Conservation (phyloP, 2,329 filamentous ascomycete genomes). For the Penicillium sp. region DNA sequence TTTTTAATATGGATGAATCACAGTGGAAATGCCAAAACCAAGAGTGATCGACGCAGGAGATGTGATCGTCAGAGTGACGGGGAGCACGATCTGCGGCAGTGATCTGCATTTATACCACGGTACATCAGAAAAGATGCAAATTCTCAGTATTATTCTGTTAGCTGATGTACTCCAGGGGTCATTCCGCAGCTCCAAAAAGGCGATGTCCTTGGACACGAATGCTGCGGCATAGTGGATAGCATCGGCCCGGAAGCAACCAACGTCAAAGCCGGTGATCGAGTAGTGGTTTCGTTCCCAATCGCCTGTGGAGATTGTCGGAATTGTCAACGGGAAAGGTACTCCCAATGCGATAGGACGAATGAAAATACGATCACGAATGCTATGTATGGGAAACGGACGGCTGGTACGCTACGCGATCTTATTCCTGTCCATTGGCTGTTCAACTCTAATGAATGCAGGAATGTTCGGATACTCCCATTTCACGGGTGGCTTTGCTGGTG, state of each 20-base stretch:
- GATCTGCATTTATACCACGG: conserved; percentile 51
- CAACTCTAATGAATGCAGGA: conserved; percentile 24
- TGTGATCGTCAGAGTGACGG: conserved; percentile 73
- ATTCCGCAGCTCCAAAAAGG: conserved; percentile 57
- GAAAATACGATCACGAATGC: conserved; percentile 62
- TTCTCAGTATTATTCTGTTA: background rate
- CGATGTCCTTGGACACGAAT: conserved; percentile 61
- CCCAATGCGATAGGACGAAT: conserved; percentile 75
- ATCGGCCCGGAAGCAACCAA: conserved; percentile 53
- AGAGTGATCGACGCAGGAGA: conserved; percentile 66
- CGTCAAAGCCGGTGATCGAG: conserved; percentile 57
- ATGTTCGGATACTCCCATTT: conserved; percentile 70
- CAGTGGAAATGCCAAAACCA: conserved; percentile 62
- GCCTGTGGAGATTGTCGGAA: conserved; percentile 63
- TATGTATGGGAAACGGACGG: conserved; percentile 73
- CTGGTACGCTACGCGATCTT: conserved; percentile 46
- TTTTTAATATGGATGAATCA: background rate
- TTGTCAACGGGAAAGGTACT: conserved; percentile 71
- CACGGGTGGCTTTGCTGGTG: conserved; percentile 79
- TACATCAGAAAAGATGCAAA: conserved; percentile 7
- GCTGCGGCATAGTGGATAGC: conserved; percentile 48
- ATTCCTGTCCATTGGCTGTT: background rate
- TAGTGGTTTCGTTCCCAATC: conserved; percentile 84
- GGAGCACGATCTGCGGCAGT: conserved; percentile 56
- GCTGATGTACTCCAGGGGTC: conserved; percentile 25